Conservation (phyloP, 2,329 filamentous ascomycete species). For the Herpotrichia juniperi region DNA sequence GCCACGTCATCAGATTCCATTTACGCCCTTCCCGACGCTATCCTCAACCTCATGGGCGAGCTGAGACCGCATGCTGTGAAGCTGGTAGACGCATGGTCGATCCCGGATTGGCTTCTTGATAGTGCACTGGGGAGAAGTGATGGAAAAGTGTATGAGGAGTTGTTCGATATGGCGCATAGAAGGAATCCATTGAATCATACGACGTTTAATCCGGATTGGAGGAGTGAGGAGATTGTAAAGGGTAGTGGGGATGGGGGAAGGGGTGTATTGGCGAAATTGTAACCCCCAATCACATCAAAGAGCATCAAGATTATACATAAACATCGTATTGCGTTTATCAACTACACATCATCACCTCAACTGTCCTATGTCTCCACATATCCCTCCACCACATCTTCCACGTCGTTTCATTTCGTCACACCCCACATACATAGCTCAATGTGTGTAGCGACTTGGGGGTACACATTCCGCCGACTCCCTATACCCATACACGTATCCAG, state of each 20-base stretch:
- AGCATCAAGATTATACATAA: no score
- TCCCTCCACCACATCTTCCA: background rate
- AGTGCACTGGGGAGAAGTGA: constrained; percentile 59
- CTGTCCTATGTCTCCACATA: background rate
- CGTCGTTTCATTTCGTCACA: background rate
- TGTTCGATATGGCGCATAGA: constrained; percentile 58
- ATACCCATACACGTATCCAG: constrained; percentile 68
- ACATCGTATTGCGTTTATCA: no score
- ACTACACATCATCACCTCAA: background rate
- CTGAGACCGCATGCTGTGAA: constrained; percentile 59
- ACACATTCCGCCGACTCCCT: constrained; percentile 65
- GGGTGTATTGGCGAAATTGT: constrained; percentile 33
- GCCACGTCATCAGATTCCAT: constrained; percentile 51
- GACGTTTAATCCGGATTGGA: constrained; percentile 58
- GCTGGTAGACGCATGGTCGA: constrained; percentile 59
- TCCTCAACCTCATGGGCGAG: constrained; percentile 55
- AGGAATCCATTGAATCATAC: constrained; percentile 58
- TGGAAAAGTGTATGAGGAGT: constrained; percentile 60
- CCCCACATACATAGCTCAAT: constrained; percentile 6
- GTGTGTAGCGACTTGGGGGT: constrained; percentile 53
- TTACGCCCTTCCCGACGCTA: constrained; percentile 45
- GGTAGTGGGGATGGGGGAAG: constrained; percentile 49
- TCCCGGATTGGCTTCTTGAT: constrained; percentile 60
- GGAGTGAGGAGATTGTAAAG: constrained; percentile 56
- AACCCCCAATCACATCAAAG: no score